phyloP scores from a whole-genome alignment of 1,139 yeast genomes.

The Kazachstania sp. region DNA sequence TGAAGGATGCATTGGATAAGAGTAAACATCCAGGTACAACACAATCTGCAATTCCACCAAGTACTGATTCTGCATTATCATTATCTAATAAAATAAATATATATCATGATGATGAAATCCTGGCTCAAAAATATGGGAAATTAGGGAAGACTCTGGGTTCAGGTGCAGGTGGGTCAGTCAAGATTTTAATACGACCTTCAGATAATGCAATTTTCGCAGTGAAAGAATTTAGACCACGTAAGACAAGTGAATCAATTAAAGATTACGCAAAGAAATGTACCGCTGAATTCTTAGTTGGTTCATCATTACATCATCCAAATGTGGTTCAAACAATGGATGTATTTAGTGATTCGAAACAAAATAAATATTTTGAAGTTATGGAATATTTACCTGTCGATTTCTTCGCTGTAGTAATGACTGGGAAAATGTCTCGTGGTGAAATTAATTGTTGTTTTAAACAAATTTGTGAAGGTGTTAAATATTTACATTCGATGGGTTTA shows the following conservation, averaged over 20 bases:
- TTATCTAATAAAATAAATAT: slow-evolving; percentile 29
- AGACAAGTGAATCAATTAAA: slow-evolving; percentile 69
- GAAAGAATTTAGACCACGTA: slow-evolving; percentile 82
- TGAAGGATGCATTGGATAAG: slow-evolving; percentile 9
- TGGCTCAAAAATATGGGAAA: slow-evolving; percentile 77
- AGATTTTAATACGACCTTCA: slow-evolving; percentile 67
- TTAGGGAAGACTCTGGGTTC: slow-evolving; percentile 85
- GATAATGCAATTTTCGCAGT: slow-evolving; percentile 87
- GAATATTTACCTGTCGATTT: slow-evolving; percentile 94
- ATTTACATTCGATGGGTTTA: slow-evolving; percentile 77
- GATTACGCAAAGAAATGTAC: slow-evolving; percentile 93
- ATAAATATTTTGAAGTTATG: slow-evolving; percentile 87
- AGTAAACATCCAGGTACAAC: slow-evolving; percentile 12
- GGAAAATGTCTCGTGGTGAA: slow-evolving; percentile 77
- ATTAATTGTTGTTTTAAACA: slow-evolving; percentile 86
- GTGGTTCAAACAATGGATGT: slow-evolving; percentile 90
- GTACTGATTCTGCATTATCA: slow-evolving; percentile 27
- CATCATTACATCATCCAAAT: slow-evolving; percentile 91
- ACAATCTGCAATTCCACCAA: slow-evolving; percentile 30
- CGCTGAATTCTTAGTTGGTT: slow-evolving; percentile 93
- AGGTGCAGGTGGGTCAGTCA: slow-evolving; percentile 96
- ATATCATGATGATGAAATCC: slow-evolving; percentile 47
- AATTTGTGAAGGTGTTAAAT: slow-evolving; percentile 68
- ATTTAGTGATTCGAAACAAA: slow-evolving; percentile 54
- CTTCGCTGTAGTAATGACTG: slow-evolving; percentile 95